Evolutionary conservation across 139 green algal genomes (phyloP).

Genomic region (Protoeuglena noctilucae): DNA sequence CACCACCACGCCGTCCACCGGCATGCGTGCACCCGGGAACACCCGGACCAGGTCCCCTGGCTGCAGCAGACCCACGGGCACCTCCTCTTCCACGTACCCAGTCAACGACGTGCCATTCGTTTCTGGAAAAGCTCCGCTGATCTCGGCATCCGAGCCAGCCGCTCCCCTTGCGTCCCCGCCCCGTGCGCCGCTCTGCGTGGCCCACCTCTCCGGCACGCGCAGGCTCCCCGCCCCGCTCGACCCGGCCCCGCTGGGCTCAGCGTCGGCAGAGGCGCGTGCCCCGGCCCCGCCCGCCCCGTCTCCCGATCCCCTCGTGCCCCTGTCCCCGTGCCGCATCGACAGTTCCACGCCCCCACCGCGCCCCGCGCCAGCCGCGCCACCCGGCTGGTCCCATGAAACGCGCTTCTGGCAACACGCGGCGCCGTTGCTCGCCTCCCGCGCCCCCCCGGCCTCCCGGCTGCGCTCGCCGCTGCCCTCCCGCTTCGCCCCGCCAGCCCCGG

Average conservation of each 20-base stretch:
- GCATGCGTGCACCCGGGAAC: slow-evolving; percentile 58
- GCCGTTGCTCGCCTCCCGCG: too few relatives aligned
- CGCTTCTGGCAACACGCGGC: too few relatives aligned
- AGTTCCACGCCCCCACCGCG: slow-evolving; percentile 45
- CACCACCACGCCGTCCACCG: slow-evolving; percentile 71
- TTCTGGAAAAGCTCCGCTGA: neutral
- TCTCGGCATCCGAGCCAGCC: too few relatives aligned
- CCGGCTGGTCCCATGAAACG: slow-evolving; percentile 38
- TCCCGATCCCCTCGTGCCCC: too few relatives aligned
- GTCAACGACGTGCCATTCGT: neutral
- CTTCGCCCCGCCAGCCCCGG: neutral
- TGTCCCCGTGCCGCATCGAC: slow-evolving; percentile 17
- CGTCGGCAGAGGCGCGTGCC: neutral
- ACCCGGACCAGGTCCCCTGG: slow-evolving; percentile 31
- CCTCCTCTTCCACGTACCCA: neutral
- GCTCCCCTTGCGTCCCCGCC: too few relatives aligned
- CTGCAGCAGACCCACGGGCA: neutral
- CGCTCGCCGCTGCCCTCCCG: too few relatives aligned
- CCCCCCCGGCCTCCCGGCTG: too few relatives aligned
- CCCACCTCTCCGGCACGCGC: slow-evolving; percentile 13
- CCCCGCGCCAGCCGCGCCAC: slow-evolving; percentile 59
- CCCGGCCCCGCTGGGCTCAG: too few relatives aligned
- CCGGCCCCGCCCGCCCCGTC: too few relatives aligned
- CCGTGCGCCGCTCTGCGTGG: neutral
- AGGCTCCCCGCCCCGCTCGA: too few relatives aligned